phyloP scores from a whole-genome alignment of 768 basidiomycete genomes.

The Chalciporus piperatus region DNA sequence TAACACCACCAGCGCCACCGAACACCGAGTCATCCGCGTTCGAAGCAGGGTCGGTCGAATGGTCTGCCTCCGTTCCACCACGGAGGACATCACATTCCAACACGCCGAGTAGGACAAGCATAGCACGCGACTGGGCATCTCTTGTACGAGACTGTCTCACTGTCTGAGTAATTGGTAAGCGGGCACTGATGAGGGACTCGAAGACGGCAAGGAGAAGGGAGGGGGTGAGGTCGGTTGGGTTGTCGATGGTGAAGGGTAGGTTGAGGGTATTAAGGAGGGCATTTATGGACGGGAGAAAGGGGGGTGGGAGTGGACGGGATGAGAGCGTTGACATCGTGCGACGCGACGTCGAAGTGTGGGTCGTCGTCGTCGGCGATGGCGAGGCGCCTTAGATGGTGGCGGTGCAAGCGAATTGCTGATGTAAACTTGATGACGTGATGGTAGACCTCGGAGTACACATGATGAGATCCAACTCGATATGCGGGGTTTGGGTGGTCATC shows the following conservation, averaged over 20 bases:
- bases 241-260: slow-evolving; percentile 45
- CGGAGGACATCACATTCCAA: slow-evolving; percentile 63
- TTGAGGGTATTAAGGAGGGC: slow-evolving; percentile 42
- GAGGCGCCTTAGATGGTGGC: background rate
- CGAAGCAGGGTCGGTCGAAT: slow-evolving; percentile 21
- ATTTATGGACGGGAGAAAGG: slow-evolving; percentile 38
- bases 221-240: slow-evolving; percentile 65
- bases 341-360: background rate
- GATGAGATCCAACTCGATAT: too few relatives aligned
- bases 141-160: slow-evolving; percentile 37
- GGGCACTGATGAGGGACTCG: slow-evolving; percentile 54
- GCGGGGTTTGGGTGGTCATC: too few relatives aligned
- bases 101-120: slow-evolving; percentile 75
- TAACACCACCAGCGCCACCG: slow-evolving; percentile 21
- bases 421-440: background rate
- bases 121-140: slow-evolving; percentile 52
- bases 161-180: slow-evolving; percentile 45
- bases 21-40: slow-evolving; percentile 29
- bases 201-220: slow-evolving; percentile 68
- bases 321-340: slow-evolving; percentile 6
- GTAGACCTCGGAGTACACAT: too few relatives aligned
- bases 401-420: background rate
- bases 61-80: slow-evolving; percentile 53
- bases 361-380: background rate
- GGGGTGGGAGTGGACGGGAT: slow-evolving; percentile 12